A percentile compares a stretch with the other conserved stretches of the same genome.
These are phyloP conservation scores for Colletotrichum sp. DNA, from an alignment of 2,329 filamentous ascomycete genomes.

Conservation along the genomic window DNA sequence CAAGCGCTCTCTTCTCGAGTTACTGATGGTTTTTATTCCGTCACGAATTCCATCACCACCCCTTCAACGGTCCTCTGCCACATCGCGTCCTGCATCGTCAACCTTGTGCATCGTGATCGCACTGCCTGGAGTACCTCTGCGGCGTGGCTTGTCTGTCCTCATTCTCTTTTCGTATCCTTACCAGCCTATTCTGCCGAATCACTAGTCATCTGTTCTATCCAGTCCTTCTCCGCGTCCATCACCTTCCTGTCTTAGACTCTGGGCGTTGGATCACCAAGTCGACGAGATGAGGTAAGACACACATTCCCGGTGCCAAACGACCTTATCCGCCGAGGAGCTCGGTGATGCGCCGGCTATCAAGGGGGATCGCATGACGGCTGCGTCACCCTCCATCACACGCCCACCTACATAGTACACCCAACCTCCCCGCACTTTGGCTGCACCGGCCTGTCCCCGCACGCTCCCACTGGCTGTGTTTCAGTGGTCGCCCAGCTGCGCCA, in stretches of 20 bases:
- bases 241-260: background rate
- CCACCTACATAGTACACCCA: constrained; percentile 6
- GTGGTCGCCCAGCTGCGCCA: constrained; percentile 1
- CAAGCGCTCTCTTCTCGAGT: background rate
- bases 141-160: background rate
- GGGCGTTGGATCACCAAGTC: background rate
- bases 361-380: constrained; percentile 20
- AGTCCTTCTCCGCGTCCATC: background rate
- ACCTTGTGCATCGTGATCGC: background rate
- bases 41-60: background rate
- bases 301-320: background rate
- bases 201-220: background rate
- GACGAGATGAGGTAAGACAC: constrained; percentile 17
- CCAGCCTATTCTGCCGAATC: background rate
- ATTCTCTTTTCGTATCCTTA: background rate
- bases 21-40: background rate
- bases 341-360: background rate
- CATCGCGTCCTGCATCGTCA: background rate
- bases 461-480: constrained; percentile 20
- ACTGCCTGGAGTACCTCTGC: background rate
- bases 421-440: constrained; percentile 18
- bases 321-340: background rate
- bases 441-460: constrained; percentile 15
- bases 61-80: background rate
- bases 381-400: constrained; percentile 15